Evolutionary conservation across 805 yeast species (phyloP), one percentile per base, ranked within the genome.

Genomic region (Yamadazyma ubonensis): DNA sequence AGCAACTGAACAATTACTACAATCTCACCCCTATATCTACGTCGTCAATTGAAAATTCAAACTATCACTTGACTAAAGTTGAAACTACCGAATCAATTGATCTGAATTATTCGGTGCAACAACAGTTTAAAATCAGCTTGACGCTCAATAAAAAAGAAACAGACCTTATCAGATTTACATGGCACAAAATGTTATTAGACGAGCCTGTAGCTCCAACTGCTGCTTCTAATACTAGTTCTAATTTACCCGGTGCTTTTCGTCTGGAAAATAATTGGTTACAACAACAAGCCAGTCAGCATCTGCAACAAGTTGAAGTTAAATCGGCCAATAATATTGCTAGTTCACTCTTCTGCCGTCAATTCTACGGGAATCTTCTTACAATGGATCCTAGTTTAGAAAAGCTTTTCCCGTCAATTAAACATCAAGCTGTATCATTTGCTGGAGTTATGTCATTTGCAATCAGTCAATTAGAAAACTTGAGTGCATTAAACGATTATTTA

Each of bases 351-450:
- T 84, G 91, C 53, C 71, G 81, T 39, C 95, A 86, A 57, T 76
- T 86, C 54, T 86, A 86, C 61, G 75, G 79, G 38, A 86, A 85
- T 53, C 61, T 86, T 37, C 63, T 86, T 27, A 58, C 76, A 0
- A 75, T 78, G 74, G 78, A 75, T 48, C 80, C 86, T 0, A 65
- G 64, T 10, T 66, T 87, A 45, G 87, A 81, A 49, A 70, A 65
- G 28, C 55, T 79, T 54, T 85, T 83, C 57, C 95, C 95, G 0
- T 78, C 86, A 5, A 78, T 86, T 47, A 75, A 75, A 46, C 89
- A 84, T 55, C 95, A 87, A 61, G 88, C 93, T 1, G 76, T 79
- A 11, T 76, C 90, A 6, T 82, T 86, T 65, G 88, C 91, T 0
- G 89, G 90, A 4, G 86, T 86, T 14, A 58, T 87, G 50, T 75